A percentile compares a stretch with the other conserved stretches of the same genome.
These are phyloP conservation scores for Castanopsis chinensis DNA, from an alignment of 306 rosid species.

Conservation along the genomic window DNA sequence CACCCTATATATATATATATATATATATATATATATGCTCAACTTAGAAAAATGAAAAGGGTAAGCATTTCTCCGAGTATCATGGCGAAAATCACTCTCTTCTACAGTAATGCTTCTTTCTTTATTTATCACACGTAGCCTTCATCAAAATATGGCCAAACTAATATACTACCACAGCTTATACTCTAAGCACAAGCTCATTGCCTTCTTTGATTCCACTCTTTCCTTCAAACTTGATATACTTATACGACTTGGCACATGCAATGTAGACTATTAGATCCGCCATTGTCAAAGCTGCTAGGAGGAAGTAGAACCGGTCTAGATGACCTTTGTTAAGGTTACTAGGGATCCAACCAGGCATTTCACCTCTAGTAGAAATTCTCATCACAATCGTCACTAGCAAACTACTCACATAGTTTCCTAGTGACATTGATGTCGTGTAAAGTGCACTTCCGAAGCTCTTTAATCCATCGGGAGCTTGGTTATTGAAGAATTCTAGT, in stretches of 20 bases:
- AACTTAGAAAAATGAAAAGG: slow-evolving; percentile 6
- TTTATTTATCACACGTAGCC: background rate
- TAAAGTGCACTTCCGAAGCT: slow-evolving; percentile 88
- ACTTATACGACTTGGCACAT: slow-evolving; percentile 75
- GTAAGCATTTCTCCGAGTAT: slow-evolving; percentile 5
- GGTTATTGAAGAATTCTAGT: slow-evolving; percentile 72
- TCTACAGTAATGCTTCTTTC: too few species aligned
- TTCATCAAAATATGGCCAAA: background rate
- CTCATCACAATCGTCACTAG: slow-evolving; percentile 76
- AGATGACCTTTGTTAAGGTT: slow-evolving; percentile 71
- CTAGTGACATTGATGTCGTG: slow-evolving; percentile 79
- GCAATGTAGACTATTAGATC: slow-evolving; percentile 47
- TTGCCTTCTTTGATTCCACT: slow-evolving; percentile 8
- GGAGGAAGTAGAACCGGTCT: slow-evolving; percentile 66
- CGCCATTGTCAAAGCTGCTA: slow-evolving; percentile 61
- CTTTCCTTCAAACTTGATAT: slow-evolving; percentile 54
- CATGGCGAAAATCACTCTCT: slow-evolving; percentile 4
- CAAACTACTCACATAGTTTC: slow-evolving; percentile 70
- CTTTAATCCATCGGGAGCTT: slow-evolving; percentile 76
- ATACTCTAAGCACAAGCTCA: slow-evolving; percentile 12
- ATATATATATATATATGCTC: slow-evolving; percentile 1
- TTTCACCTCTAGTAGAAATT: slow-evolving; percentile 41
- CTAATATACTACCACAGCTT: background rate
- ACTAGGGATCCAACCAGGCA: slow-evolving; percentile 81
- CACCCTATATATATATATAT: background rate